Conservation (phyloP, 352 stramenopile genomes). For the Phytophthora megakarya region DNA sequence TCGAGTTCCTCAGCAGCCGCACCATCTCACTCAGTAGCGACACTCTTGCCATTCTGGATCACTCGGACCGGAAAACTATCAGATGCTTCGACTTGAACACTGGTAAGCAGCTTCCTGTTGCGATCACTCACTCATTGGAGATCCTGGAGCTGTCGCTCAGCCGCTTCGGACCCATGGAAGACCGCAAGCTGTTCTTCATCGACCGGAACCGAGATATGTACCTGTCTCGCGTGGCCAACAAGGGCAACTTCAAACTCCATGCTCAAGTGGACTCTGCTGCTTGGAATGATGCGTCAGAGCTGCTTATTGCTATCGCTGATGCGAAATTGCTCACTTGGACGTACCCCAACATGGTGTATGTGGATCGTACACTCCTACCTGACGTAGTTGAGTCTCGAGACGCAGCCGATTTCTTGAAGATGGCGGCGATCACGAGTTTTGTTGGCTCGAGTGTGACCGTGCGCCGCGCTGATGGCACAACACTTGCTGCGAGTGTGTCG, state of each 20-base stretch:
- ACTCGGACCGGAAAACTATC: slow-evolving; percentile 89
- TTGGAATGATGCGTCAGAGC: slow-evolving; percentile 90
- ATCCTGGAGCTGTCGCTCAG: slow-evolving; percentile 86
- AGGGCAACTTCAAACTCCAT: slow-evolving; percentile 84
- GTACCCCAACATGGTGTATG: slow-evolving; percentile 91
- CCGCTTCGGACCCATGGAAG: slow-evolving; percentile 69
- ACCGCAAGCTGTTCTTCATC: slow-evolving; percentile 90
- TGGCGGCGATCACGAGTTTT: slow-evolving; percentile 88
- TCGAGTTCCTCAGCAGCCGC: slow-evolving; percentile 87
- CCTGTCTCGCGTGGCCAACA: slow-evolving; percentile 61
- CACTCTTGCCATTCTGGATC: slow-evolving; percentile 88
- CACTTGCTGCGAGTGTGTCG: slow-evolving; percentile 78
- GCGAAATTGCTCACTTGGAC: slow-evolving; percentile 90
- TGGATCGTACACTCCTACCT: slow-evolving; percentile 90
- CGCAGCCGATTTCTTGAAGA: slow-evolving; percentile 82
- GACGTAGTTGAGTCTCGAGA: slow-evolving; percentile 83
- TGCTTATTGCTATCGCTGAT: slow-evolving; percentile 90
- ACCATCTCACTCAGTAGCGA: slow-evolving; percentile 90
- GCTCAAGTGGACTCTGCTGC: slow-evolving; percentile 90
- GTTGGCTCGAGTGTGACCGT: slow-evolving; percentile 87
- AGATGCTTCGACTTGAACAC: slow-evolving; percentile 90
- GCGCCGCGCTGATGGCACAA: slow-evolving; percentile 83
- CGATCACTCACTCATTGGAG: slow-evolving; percentile 71
- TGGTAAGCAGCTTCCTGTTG: slow-evolving; percentile 73
- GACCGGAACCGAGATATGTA: slow-evolving; percentile 90